Base-by-base conservation (phyloP, 805 yeast species). In the Spencermartinsiella europaea region DNA sequence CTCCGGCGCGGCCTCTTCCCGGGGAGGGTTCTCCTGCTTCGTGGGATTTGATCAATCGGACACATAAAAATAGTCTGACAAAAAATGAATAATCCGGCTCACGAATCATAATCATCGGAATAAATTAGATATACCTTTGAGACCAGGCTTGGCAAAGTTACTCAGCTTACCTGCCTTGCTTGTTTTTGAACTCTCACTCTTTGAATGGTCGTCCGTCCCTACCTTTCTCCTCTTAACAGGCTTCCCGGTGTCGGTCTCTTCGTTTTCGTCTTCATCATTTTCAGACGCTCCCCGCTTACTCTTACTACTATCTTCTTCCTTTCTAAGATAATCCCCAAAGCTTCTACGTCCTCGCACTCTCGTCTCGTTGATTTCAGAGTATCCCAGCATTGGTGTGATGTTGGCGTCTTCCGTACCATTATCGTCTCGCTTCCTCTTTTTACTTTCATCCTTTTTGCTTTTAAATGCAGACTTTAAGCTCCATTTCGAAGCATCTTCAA, bases 401-500 rank as follows among this genome's bases (percentile, higher is more conserved):
- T n/a, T n/a, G n/a, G n/a, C 21, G 8, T 37, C 33, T 7, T 49
- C 44, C 2, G 48, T 14, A 19, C n/a, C 17, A n/a, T 34, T 10
- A 14, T 17, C 40, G 10, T 37, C 27, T 5, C 25, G n/a, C 16
- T 21, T 21, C 15, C 3, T 10, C 31, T 25, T 25, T 25, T 12
- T 12, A 7, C 31, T 25, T 12, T 25, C 12, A 7, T 12, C 10
- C 12, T 25, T 25, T 12, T 7, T 25, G 10, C 10, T 7, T 12
- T 25, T 25, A 12, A 25, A 25, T 25, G 31, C 31, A 7, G 31
- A 25, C 17, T 20, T 34, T 34, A 49, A 31, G 1, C 48, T 42
- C 65, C 65, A 56, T 35, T 50, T 45, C 21, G 60, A 48, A 15
- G 51, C 60, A 42, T 55, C 60, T 17, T 54, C 56, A 12, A 57